Base-by-base conservation (phyloP, 1,139 yeast species). In the Magnusiomyces paraingens region DNA sequence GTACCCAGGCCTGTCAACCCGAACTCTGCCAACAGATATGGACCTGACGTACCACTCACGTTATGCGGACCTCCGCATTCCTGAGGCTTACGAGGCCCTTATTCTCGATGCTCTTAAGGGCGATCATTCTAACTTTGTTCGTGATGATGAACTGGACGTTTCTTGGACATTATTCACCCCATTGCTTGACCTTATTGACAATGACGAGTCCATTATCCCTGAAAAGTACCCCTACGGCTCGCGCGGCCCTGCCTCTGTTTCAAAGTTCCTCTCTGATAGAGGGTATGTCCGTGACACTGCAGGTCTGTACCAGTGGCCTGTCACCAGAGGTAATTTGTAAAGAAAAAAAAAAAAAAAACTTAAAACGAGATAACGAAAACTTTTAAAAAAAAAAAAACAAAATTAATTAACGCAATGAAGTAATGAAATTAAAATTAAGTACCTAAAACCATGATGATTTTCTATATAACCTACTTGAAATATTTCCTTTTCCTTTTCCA, bases 121-220 rank as follows among this genome's bases (percentile, higher is more conserved):
- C 56, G 95, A 91, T 72, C 99, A 93, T 73, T 86, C 98, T 57
- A 91, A 91, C 75, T 93, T 94, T 70, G 99, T 93, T 41, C 86
- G 99, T 74, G 98, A 91, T 69, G 99, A 93, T 70, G 99, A 93
- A 74, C 81, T 94, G 68, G 97, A 91, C 57, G 83, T 85, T 57
- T 84, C 95, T 57, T 93, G 99, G 99, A 78, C 80, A 64, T 75
- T 93, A 58, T 91, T 93, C 75, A 91, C 98, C 17, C 99, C 99
- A 18, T 76, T 94, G 61, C 79, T 94, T 68, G 74, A 91, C 59
- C 78, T 80, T 70, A 77, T 93, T 60, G 98, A 93, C 72, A 77
- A 84, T 47, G 67, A 71, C 57, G 61, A 65, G 55, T 60, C 62
- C 50, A 60, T 69, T 52, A 58, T 65, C 38, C 76, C 80, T 47